phyloP scores from a whole-genome alignment of 2,329 filamentous ascomycete species.

The Hysterium pulicare region DNA sequence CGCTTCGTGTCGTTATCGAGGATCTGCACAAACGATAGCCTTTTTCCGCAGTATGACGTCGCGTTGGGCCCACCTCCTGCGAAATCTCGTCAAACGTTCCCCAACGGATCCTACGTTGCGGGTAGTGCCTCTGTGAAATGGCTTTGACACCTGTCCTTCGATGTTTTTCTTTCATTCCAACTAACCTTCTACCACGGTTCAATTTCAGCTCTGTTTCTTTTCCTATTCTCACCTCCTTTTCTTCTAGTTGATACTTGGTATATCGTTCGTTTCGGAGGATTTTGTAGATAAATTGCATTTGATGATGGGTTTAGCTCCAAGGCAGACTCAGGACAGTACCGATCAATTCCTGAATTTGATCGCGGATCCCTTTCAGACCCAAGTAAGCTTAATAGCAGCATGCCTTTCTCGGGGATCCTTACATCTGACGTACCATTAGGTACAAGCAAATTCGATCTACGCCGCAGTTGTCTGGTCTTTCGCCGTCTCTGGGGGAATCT shows the following conservation, averaged over 20 bases:
- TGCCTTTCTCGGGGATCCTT: not conserved
- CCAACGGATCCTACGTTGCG: not conserved
- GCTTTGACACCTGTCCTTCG: too few species aligned
- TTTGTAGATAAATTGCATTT: too few species aligned
- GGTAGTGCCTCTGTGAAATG: too few species aligned
- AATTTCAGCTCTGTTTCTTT: not conserved
- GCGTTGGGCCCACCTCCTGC: not conserved
- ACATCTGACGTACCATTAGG: constrained; percentile 34
- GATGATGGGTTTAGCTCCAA: not conserved
- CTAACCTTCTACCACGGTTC: too few species aligned
- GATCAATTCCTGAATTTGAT: constrained; percentile 41
- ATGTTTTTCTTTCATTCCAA: too few species aligned
- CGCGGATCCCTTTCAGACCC: constrained; percentile 37
- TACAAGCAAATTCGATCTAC: constrained; percentile 64
- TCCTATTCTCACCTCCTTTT: not conserved
- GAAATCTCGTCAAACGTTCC: not conserved
- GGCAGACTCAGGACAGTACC: constrained; percentile 10
- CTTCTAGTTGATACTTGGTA: not conserved
- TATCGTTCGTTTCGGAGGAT: not conserved
- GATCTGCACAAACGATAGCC: not conserved
- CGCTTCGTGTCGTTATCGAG: not conserved
- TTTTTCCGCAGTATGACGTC: not conserved
- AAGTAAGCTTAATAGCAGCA: constrained; percentile 15
- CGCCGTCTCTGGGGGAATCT: constrained; percentile 68
- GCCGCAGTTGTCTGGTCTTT: constrained; percentile 79